Evolutionary conservation across 2,329 filamentous ascomycete genomes (phyloP).

Genomic region (Penicillium sp.): DNA sequence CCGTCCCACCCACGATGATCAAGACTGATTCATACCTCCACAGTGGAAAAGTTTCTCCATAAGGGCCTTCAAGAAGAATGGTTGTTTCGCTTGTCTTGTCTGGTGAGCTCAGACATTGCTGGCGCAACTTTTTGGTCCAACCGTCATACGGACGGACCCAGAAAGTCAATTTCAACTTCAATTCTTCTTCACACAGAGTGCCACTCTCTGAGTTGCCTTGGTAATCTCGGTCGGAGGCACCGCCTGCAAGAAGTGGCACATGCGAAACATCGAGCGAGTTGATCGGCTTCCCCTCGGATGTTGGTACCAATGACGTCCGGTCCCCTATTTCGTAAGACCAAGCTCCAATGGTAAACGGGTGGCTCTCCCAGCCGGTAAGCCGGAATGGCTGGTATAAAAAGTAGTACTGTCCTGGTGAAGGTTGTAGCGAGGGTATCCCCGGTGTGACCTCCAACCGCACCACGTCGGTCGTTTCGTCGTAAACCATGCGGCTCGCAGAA

Average conservation of each 20-base stretch:
- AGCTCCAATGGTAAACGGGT: constrained; percentile 51
- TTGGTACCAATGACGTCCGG: background rate
- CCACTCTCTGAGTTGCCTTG: background rate
- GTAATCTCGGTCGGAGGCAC: background rate
- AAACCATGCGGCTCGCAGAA: constrained; percentile 44
- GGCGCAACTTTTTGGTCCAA: constrained; percentile 50
- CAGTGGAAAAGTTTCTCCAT: constrained; percentile 46
- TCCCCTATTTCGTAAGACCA: constrained; percentile 26
- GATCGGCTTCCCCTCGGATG: constrained; percentile 2
- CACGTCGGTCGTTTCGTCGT: constrained; percentile 47
- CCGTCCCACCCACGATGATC: constrained; percentile 45
- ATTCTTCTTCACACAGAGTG: background rate
- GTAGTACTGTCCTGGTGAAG: constrained; percentile 51
- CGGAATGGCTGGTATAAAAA: constrained; percentile 51
- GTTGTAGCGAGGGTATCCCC: constrained; percentile 33
- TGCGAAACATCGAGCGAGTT: constrained; percentile 20
- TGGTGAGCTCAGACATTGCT: constrained; percentile 34
- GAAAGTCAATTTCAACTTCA: constrained; percentile 44
- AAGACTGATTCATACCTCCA: constrained; percentile 53
- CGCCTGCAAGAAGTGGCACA: constrained; percentile 29
- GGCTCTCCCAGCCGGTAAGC: constrained; percentile 51
- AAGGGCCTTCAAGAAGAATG: constrained; percentile 54
- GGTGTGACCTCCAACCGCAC: constrained; percentile 49
- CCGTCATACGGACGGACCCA: constrained; percentile 54
- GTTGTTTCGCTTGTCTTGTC: constrained; percentile 28